Evolutionary conservation across 2,329 filamentous ascomycete genomes (phyloP), one percentile per base, ranked within the genome.

Genomic region (Eutypella sp.): DNA sequence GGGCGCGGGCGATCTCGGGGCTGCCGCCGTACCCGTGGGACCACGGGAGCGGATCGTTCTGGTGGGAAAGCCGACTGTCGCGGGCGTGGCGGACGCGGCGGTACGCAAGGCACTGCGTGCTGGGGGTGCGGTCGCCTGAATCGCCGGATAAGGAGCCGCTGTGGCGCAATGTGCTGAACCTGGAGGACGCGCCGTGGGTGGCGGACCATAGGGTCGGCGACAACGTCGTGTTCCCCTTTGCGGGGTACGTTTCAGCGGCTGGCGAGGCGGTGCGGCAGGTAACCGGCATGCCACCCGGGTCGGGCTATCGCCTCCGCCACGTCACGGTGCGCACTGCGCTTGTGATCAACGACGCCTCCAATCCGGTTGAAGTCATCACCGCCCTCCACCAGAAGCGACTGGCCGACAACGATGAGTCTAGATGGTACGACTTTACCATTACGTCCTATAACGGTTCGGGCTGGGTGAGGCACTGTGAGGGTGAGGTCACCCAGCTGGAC

Each of bases 121-220:
- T 39, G 5, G 36, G 36, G 8, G 8, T n/a, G 7, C 11, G 36
- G 19, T 39, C 36, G 3, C 36, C 36, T n/a, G 36, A 39, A 19
- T 39, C 36, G 36, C 36, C 36, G 19, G 36, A 39, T 13, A 24
- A 39, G 20, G 36, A 39, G 36, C 36, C 36, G 36, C 36, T 39
- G 10, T 55, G 52, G 52, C 40, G 52, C 8, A 50, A 47, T 19
- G 41, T 48, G n/a, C 18, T 53, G 19, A 27, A 40, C 11, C 27
- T 47, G 11, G 16, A 27, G 2, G 44, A 55, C n/a, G 39, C 42
- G 2, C 63, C 73, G 23, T 73, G 73, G 23, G 62, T 68, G 6
- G 57, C 67, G 39, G 68, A 70, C 50, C 70, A 72, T 57, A 47
- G 58, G 34, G 65, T 72, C 60, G 64, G 69, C 44, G 69, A 62